Conservation (phyloP, 352 stramenopile genomes). For the Phytopythium vexans region DNA sequence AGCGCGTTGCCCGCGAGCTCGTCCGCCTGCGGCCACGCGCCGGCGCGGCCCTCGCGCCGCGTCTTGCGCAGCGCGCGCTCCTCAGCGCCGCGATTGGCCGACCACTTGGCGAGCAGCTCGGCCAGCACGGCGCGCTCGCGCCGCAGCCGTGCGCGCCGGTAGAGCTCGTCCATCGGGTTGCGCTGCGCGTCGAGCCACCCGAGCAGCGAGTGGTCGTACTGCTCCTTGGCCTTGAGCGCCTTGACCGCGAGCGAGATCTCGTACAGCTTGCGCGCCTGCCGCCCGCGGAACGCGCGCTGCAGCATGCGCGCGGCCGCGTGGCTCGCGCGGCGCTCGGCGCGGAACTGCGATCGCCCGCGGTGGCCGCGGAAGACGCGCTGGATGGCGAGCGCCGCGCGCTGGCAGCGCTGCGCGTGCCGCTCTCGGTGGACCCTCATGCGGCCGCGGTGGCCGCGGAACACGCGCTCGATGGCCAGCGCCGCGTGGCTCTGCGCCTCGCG, state of each 20-base stretch:
- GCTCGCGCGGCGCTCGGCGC: conserved; percentile 24
- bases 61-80: conserved; percentile 51
- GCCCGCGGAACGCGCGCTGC: conserved; percentile 43
- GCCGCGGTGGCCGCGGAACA: conserved; percentile 37
- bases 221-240: conserved; percentile 54
- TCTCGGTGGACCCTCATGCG: conserved; percentile 25
- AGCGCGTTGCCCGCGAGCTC: conserved; percentile 48
- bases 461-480: conserved; percentile 33
- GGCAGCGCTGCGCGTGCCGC: conserved; percentile 20
- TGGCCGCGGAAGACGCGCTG: conserved; percentile 47
- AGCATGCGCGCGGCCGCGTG: conserved; percentile 30
- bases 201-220: conserved; percentile 48
- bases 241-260: conserved; percentile 52
- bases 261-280: conserved; percentile 40
- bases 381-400: conserved; percentile 24
- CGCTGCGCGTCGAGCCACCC: conserved; percentile 46
- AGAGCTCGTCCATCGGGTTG: conserved; percentile 68
- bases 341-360: conserved; percentile 23
- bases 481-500: conserved; percentile 36
- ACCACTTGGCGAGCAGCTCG: conserved; percentile 45
- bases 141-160: conserved; percentile 44
- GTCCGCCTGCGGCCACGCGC: conserved; percentile 23
- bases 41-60: conserved; percentile 22
- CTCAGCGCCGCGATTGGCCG: conserved; percentile 35
- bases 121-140: conserved; percentile 40